Evolutionary conservation across 345 rosid genomes (phyloP).

Genomic region (Pseudoturritis turrita): DNA sequence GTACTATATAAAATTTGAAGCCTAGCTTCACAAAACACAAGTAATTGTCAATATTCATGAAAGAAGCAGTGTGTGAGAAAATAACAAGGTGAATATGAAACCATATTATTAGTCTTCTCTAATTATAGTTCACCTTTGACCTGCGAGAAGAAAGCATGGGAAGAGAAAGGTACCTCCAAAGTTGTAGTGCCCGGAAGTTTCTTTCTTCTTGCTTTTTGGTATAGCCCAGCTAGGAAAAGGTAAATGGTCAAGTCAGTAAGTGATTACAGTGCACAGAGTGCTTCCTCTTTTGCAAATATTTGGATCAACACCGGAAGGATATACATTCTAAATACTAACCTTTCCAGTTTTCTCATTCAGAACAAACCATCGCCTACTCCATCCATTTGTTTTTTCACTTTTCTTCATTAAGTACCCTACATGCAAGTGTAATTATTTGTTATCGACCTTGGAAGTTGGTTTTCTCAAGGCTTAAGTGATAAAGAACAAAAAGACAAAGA

Average conservation of each 20-base stretch:
- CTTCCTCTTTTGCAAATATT: background rate
- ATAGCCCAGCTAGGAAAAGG: constrained; percentile 79
- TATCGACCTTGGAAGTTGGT: background rate
- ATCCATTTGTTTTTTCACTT: constrained; percentile 85
- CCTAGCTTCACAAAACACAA: background rate
- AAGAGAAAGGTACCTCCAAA: constrained; percentile 65
- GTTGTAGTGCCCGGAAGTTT: constrained; percentile 81
- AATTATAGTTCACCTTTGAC: background rate
- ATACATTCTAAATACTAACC: constrained; percentile 40
- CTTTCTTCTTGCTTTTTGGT: constrained; percentile 94
- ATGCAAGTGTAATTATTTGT: constrained; percentile 14
- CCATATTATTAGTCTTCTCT: background rate
- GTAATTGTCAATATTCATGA: background rate
- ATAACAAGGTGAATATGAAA: constrained; percentile 1
- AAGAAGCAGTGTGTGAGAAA: background rate
- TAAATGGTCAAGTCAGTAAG: background rate
- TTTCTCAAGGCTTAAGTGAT: background rate
- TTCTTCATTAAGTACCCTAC: constrained; percentile 89
- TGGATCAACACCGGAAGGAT: constrained; percentile 1
- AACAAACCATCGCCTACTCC: constrained; percentile 96
- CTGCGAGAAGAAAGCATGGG: background rate
- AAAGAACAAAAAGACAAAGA: background rate
- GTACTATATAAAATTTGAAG: background rate
- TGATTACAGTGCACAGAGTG: background rate
- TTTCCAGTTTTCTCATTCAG: constrained; percentile 95